Evolutionary conservation across 352 stramenopile genomes (phyloP), one percentile per base, ranked within the genome.

Genomic region (Phytophthora rubi): DNA sequence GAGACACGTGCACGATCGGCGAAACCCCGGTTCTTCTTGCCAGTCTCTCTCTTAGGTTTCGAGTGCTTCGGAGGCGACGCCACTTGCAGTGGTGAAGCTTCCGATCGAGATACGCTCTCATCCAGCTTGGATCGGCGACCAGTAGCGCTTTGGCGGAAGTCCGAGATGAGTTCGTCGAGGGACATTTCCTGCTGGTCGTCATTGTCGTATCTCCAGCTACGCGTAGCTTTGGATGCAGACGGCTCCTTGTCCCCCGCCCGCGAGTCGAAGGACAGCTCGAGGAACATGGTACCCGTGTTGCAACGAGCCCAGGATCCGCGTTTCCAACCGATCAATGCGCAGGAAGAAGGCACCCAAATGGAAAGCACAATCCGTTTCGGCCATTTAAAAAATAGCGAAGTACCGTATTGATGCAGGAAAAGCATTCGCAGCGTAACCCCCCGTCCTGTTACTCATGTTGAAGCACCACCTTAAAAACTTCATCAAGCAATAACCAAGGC

Each of bases 111-210:
- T 13, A 32, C 35, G 5, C 39, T 72, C 5, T n/a, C 39, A 4
- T 35, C 44, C 7, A 61, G 39, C 45, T 51, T 60, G 23, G 42
- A 53, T 10, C 9, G 53, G 35, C 4, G 57, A 66, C 35, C 72
- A 6, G 70, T 68, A 9, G 77, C 64, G 37, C 78, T 86, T 21
- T 79, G 66, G 0, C 75, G 69, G 49, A 90, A 90, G 32, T 71
- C 71, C 13, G 70, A 77, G 60, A 90, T 86, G 37, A 90, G 69
- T 18, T 77, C 72, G 48, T 86, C 77, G 8, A 90, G 68, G 16
- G 82, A 89, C 23, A 68, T 59, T 28, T 67, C 67, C 15, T 66
- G 21, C 15, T 71, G 57, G 0, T 68, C 62, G 4, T 76, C 33
- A 9, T 15, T 49, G 9, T 66, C 54, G 35, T 71, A 60, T 4